Conservation (phyloP, 345 rosid species). For the Trapa bicornis region DNA sequence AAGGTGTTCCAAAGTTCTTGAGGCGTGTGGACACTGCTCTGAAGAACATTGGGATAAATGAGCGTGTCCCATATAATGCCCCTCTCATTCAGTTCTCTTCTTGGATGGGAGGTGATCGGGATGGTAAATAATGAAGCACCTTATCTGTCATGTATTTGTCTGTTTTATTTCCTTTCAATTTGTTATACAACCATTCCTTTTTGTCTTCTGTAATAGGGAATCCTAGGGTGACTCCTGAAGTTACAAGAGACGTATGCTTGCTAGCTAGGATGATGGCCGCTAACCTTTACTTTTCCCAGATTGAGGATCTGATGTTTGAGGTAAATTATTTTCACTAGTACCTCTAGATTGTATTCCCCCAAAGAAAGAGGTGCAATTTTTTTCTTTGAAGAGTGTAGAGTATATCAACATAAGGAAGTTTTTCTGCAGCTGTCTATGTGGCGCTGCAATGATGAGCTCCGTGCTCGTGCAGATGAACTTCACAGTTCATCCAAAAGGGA, state of each 20-base stretch:
- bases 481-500: conserved; percentile 63
- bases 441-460: conserved; percentile 93
- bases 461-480: conserved; percentile 64
- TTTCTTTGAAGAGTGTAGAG: background rate
- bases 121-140: conserved; percentile 33
- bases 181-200: background rate
- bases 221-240: conserved; percentile 98
- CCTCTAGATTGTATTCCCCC: background rate
- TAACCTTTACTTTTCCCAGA: conserved; percentile 88
- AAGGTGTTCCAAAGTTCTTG: conserved; percentile 92
- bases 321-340: conserved; percentile 20
- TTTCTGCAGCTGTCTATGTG: conserved; percentile 82
- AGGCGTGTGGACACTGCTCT: conserved; percentile 94
- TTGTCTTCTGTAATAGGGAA: conserved; percentile 42
- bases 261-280: conserved; percentile 99
- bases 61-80: conserved; percentile 92
- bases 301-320: conserved; percentile 99
- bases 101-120: conserved; percentile 99
- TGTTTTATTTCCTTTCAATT: background rate
- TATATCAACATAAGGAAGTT: conserved; percentile 4
- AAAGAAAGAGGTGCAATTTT: background rate
- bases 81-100: conserved; percentile 97
- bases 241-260: conserved; percentile 93
- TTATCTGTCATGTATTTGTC: background rate
- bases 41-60: conserved; percentile 84